Base-by-base conservation (phyloP, 2,329 filamentous ascomycete species). In the Myriosclerotinia scirpicola region DNA sequence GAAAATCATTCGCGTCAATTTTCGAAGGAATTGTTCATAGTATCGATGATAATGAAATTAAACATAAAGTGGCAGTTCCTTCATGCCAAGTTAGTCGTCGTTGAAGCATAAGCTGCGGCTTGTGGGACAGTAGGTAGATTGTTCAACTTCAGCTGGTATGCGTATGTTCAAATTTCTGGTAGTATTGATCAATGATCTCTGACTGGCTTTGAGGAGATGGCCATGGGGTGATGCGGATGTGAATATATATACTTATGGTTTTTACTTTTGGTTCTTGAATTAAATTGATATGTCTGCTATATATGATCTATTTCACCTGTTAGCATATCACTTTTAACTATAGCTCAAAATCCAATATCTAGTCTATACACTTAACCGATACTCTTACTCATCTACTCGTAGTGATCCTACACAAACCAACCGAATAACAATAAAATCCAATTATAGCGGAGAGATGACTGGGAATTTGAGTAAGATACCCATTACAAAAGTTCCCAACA, bases 391-490 rank as follows among this genome's bases (percentile, higher is more conserved):
- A n/a, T 40, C 26, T 22, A 8, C 54, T 26, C 26, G 26, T 17
- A 30, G 9, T 63, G 60, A 22, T 63, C 54, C 14, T 63, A 40
- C 5, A 63, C 60, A n/a, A 63, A 63, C 15, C 22, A 54, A 3
- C 60, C 60, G n/a, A 22, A 9, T 64, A 42, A 30, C 7, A 15
- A 54, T 15, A 64, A 64, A 7, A 64, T 44, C n/a, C 54, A 22
- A 50, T 2, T 64, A n/a, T 64, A 38, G 61, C 46, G 61, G 9
- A 22, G 50, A 7, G 61, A 64, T 42, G 48, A 54, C 44, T 30
- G 22, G 14, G 42, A 36, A 36, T 36, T 40, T 20, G 34, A 62
- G 44, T 55, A 55, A 40, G 54, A 55, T 40, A 40, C n/a, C 54
- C 54, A 15, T 34, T 40, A 15, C 7, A 40, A 1, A 20, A n/a